Evolutionary conservation across 2,329 filamentous ascomycete species (phyloP).

Genomic region (Claviceps cyperi): DNA sequence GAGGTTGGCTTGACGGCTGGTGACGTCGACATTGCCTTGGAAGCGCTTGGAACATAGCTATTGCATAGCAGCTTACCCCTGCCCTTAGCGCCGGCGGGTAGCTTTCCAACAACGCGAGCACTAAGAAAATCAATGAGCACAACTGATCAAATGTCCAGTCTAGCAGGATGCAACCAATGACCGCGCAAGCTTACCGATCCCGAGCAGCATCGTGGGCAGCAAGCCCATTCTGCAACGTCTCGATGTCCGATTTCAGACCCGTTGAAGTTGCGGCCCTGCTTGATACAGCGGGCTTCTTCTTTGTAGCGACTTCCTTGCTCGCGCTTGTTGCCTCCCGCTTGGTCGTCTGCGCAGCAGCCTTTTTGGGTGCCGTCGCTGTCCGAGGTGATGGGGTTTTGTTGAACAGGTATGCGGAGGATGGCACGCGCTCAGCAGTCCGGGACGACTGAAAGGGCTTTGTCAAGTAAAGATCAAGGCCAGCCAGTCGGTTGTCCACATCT

Average conservation of each 20-base stretch:
- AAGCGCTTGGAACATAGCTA: slow-evolving; percentile 15
- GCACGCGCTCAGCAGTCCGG: slow-evolving; percentile 31
- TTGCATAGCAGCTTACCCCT: slow-evolving; percentile 30
- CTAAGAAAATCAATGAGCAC: slow-evolving; percentile 17
- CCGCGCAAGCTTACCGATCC: slow-evolving; percentile 19
- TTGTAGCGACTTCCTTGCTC: slow-evolving; percentile 17
- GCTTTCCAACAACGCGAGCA: slow-evolving; percentile 21
- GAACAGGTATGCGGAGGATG: slow-evolving; percentile 37
- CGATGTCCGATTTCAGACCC: slow-evolving; percentile 34
- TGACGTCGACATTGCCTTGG: slow-evolving; percentile 33
- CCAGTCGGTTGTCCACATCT: slow-evolving; percentile 23
- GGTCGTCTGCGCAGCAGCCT: slow-evolving; percentile 12
- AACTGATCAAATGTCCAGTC: background rate
- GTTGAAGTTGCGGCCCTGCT: slow-evolving; percentile 23
- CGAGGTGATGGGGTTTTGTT: slow-evolving; percentile 21
- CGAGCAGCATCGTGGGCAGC: slow-evolving; percentile 21
- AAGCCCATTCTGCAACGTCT: slow-evolving; percentile 30
- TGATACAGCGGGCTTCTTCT: slow-evolving; percentile 16
- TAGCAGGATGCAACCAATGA: background rate
- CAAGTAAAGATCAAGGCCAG: slow-evolving; percentile 41
- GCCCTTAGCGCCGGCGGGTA: slow-evolving; percentile 19
- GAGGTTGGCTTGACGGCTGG: slow-evolving; percentile 40
- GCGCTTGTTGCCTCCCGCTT: background rate
- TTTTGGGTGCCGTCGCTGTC: slow-evolving; percentile 6
- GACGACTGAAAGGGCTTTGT: slow-evolving; percentile 35